Evolutionary conservation across 2,329 filamentous ascomycete species (phyloP).

Genomic region (Scedosporium apiospermum): DNA sequence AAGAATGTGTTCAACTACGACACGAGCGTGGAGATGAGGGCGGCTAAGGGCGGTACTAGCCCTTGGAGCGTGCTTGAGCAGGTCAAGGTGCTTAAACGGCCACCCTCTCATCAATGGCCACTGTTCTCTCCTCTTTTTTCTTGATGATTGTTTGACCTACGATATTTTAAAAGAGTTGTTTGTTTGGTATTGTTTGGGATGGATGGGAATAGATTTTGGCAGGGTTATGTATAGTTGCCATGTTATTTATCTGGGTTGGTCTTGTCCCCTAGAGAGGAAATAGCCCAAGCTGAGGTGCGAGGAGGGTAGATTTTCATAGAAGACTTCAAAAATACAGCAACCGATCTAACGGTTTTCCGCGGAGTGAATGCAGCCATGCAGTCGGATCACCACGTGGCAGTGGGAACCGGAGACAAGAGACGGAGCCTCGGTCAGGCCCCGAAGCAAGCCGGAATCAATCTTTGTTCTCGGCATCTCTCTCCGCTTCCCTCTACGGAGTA

Average conservation of each 20-base stretch:
- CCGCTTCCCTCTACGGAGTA: too few species aligned
- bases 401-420: too few species aligned
- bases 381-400: too few species aligned
- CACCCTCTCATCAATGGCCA: too few species aligned
- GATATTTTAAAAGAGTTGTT: neutral
- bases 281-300: too few species aligned
- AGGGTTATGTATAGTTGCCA: neutral
- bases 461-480: too few species aligned
- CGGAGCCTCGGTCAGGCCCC: too few species aligned
- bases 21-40: slow-evolving; percentile 69
- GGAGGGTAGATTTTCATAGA: too few species aligned
- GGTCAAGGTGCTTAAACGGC: slow-evolving; percentile 47
- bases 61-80: slow-evolving; percentile 56
- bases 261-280: neutral
- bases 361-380: too few species aligned
- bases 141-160: neutral
- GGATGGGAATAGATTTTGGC: neutral
- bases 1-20: slow-evolving; percentile 69
- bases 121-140: neutral
- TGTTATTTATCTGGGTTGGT: neutral
- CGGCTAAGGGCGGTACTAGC: slow-evolving; percentile 70
- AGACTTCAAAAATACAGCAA: too few species aligned
- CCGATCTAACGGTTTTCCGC: too few species aligned
- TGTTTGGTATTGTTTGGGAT: neutral
- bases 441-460: too few species aligned